Base-by-base conservation (phyloP, 2,329 filamentous ascomycete species). In the Tolypocladium album region DNA sequence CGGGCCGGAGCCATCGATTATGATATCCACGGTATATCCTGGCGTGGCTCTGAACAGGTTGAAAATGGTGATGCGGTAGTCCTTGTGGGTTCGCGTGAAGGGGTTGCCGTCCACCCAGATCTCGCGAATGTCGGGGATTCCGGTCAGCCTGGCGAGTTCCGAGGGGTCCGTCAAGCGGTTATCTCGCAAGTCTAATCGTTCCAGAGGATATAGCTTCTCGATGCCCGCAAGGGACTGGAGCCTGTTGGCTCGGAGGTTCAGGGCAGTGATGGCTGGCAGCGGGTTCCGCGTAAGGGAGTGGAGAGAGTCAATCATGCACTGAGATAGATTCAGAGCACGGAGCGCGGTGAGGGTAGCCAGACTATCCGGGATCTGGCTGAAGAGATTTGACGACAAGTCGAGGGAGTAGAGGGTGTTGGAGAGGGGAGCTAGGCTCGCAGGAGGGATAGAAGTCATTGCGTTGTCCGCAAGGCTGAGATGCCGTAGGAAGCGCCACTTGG, bases 291-390 rank as follows among this genome's bases (percentile, higher is more conserved):
- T 87, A 50, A 99, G 79, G 2, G 93, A 96, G 68, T 95, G 89
- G 60, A 99, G 80, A 20, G 92, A 94, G 67, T 93, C 90, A 64
- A 99, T 97, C 92, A 97, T 97, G 80, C 93, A 97, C 68, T 96
- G 89, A 4, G 93, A 96, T 34, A 99, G 80, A 68, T 99, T 97
- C 59, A 99, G 78, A 31, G 94, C 92, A 64, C 92, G 87, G n/a
- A 99, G 82, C 36, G 91, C 88, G 24, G 91, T 92, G 61, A 99
- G 79, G 12, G 85, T 89, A 15, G 92, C 88, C 60, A 99, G 78
- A 67, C 90, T 94, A 72, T 97, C 94, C 1, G 94, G 94, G 59
- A 97, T 88, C 72, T 97, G 90, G n/a, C 86, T 87, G 72, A 99
- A 96, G 39, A 96, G 84, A 69, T 99, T 99, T 57, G 86, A 87